A percentile compares a stretch with the other conserved stretches of the same genome.
Conservation (phyloP, 2,329 filamentous ascomycete species). For the Botryotinia calthae region DNA sequence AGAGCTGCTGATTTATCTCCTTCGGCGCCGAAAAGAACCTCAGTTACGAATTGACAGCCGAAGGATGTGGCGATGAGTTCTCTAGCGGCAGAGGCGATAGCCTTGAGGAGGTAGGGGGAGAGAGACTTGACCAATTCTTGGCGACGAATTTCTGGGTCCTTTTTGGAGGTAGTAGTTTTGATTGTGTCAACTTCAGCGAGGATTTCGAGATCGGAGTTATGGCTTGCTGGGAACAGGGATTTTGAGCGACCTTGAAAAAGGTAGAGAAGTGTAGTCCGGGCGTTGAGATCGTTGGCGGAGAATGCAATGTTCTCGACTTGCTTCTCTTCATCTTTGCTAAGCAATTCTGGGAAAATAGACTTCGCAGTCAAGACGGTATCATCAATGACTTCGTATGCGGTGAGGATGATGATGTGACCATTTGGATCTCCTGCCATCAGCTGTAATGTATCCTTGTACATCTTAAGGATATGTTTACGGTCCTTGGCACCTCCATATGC, state of each 20-base stretch:
- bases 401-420: conserved; percentile 77
- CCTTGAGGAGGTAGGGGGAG: conserved; percentile 71
- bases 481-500: conserved; percentile 90
- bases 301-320: conserved; percentile 63
- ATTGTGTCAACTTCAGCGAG: conserved; percentile 76
- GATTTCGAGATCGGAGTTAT: conserved; percentile 65
- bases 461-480: conserved; percentile 81
- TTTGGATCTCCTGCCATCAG: conserved; percentile 77
- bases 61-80: conserved; percentile 73
- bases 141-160: conserved; percentile 73
- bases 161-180: conserved; percentile 84
- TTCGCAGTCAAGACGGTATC: conserved; percentile 89
- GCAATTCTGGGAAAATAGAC: conserved; percentile 80
- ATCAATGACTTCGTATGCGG: conserved; percentile 87
- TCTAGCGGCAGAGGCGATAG: conserved; percentile 65
- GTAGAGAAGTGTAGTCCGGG: conserved; percentile 70
- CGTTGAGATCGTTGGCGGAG: conserved; percentile 63
- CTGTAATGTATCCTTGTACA: conserved; percentile 86
- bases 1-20: conserved; percentile 77
- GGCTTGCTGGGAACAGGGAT: conserved; percentile 58
- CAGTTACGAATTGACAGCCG: conserved; percentile 81
- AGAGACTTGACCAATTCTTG: conserved; percentile 73
- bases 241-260: conserved; percentile 69
- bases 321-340: conserved; percentile 67
- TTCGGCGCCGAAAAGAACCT: conserved; percentile 72